These are phyloP conservation scores for Sporisorium exsertum DNA, from an alignment of 1,284 basidiomycete species.

Conservation along the genomic window DNA sequence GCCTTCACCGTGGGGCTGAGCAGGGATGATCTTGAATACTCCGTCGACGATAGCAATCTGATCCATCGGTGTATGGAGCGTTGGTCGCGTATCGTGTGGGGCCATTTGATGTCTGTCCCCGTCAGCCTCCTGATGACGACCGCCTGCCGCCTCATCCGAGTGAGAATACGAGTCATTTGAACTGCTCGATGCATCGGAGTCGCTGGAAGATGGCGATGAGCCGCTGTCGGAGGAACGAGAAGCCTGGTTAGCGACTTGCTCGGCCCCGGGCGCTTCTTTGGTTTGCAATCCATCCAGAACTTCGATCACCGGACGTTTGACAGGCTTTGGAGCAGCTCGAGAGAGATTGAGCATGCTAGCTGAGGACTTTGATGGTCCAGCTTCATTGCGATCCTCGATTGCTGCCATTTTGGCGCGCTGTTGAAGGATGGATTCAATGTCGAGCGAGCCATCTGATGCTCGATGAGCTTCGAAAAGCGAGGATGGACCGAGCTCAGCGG, in stretches of 20 bases:
- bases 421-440: constrained; percentile 45
- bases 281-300: constrained; percentile 2
- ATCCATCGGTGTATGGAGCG: constrained; percentile 23
- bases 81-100: not conserved
- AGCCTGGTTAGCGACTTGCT: not conserved
- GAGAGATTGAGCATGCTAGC: constrained; percentile 27
- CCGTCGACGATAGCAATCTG: constrained; percentile 43
- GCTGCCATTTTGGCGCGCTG: constrained; percentile 36
- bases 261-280: not conserved
- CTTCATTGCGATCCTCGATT: constrained; percentile 5
- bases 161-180: constrained; percentile 7
- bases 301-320: constrained; percentile 35
- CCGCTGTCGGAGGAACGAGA: constrained; percentile 5
- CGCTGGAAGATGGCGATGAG: constrained; percentile 8
- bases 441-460: constrained; percentile 34
- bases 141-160: not conserved
- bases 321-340: constrained; percentile 9
- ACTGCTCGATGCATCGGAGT: not conserved
- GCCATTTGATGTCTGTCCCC: not conserved
- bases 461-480: constrained; percentile 42
- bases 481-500: constrained; percentile 26
- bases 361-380: constrained; percentile 6
- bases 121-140: not conserved
- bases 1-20: not conserved
- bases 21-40: constrained; percentile 31